These are phyloP conservation scores for Lobosporangium transversale DNA, from an alignment of 192 early-diverging fungal genomes.

Conservation along the genomic window DNA sequence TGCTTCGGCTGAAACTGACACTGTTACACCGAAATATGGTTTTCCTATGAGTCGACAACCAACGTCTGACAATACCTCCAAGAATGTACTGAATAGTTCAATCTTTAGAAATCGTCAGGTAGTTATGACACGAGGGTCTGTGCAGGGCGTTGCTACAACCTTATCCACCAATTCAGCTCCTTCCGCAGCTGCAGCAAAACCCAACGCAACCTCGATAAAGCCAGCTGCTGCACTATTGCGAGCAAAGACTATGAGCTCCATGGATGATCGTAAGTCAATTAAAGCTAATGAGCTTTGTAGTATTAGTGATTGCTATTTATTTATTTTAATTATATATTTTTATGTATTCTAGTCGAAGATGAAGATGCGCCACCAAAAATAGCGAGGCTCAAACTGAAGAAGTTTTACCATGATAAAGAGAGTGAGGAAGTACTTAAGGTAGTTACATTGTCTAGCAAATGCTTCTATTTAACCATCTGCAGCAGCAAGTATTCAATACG, in stretches of 20 bases:
- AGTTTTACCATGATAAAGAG: slow-evolving; percentile 47
- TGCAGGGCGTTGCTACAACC: slow-evolving; percentile 11
- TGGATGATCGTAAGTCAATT: slow-evolving; percentile 4
- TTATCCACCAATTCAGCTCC: neutral
- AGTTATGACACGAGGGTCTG: slow-evolving; percentile 24
- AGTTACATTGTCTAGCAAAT: slow-evolving; percentile 31
- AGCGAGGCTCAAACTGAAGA: slow-evolving; percentile 34
- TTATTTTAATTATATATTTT: neutral
- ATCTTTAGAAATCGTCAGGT: slow-evolving; percentile 46
- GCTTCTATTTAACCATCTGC: no score
- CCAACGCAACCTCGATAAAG: neutral
- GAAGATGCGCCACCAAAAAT: slow-evolving; percentile 24
- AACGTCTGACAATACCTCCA: slow-evolving; percentile 25
- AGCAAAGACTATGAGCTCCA: slow-evolving; percentile 8
- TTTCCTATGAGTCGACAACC: slow-evolving; percentile 17
- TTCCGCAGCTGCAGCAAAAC: neutral
- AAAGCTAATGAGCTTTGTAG: neutral
- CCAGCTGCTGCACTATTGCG: neutral
- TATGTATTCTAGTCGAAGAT: slow-evolving; percentile 3
- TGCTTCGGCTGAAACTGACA: neutral
- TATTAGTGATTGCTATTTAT: neutral
- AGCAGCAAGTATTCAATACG: no score
- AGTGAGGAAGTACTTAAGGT: slow-evolving; percentile 54
- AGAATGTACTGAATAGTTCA: slow-evolving; percentile 31
- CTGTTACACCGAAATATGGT: slow-evolving; percentile 9